A percentile compares a stretch with the other conserved stretches of the same genome.
These are phyloP conservation scores for Byssothecium circinans DNA, from an alignment of 2,329 filamentous ascomycete genomes.

Conservation along the genomic window DNA sequence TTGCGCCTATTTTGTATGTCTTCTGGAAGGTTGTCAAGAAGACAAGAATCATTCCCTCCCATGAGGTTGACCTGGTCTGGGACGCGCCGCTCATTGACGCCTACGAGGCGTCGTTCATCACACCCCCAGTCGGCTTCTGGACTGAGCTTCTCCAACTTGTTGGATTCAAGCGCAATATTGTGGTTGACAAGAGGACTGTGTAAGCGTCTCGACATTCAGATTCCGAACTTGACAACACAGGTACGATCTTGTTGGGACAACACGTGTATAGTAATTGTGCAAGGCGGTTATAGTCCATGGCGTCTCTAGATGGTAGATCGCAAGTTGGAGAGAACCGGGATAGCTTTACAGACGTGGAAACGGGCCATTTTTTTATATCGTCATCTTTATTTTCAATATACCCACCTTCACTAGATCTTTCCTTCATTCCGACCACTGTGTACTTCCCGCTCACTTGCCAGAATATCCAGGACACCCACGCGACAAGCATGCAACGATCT, in stretches of 20 bases:
- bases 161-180: conserved; percentile 34
- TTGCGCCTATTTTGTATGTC: conserved; percentile 56
- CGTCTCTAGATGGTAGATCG: not conserved
- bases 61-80: conserved; percentile 53
- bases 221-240: not conserved
- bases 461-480: no score
- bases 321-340: no score
- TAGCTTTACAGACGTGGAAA: no score
- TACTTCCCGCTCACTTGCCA: no score
- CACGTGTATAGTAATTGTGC: no score
- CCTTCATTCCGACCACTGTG: not conserved
- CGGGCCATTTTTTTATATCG: no score
- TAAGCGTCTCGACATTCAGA: conserved; percentile 7
- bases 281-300: no score
- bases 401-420: conserved; percentile 4
- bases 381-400: conserved; percentile 12
- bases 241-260: no score
- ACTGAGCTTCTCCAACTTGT: conserved; percentile 41
- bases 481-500: conserved; percentile 26
- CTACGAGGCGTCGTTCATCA: conserved; percentile 47
- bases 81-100: conserved; percentile 46
- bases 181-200: conserved; percentile 32
- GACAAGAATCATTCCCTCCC: conserved; percentile 56
- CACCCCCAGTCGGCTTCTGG: conserved; percentile 41
- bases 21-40: conserved; percentile 66